Evolutionary conservation across 768 basidiomycete species (phyloP).

Genomic region (Lactarius psammicola): DNA sequence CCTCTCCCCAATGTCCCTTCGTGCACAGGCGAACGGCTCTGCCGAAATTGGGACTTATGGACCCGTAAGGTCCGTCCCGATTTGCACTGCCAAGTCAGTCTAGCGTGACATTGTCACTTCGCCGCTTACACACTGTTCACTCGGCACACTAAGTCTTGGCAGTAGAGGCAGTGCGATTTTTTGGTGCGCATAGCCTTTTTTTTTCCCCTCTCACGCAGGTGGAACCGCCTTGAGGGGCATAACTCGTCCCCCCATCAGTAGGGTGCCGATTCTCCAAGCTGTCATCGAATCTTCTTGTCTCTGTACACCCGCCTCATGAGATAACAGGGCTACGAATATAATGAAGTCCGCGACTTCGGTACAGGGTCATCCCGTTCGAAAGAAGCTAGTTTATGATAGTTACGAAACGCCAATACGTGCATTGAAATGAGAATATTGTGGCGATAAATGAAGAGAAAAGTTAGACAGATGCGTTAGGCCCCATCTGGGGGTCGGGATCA

Average conservation of each 20-base stretch:
- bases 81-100: background rate
- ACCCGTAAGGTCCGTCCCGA: background rate
- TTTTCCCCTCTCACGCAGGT: background rate
- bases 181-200: background rate
- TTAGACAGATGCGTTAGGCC: background rate
- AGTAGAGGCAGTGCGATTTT: background rate
- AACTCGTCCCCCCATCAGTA: background rate
- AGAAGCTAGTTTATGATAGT: background rate
- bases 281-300: background rate
- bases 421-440: background rate
- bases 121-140: background rate
- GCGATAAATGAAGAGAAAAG: background rate
- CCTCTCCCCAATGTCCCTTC: background rate
- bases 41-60: background rate
- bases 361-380: background rate
- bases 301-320: background rate
- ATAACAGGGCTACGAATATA: background rate
- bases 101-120: background rate
- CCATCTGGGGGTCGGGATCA: background rate
- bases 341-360: background rate
- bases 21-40: background rate
- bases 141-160: background rate
- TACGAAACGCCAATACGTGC: background rate
- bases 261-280: background rate
- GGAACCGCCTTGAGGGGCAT: background rate